Evolutionary conservation across 2,329 filamentous ascomycete species (phyloP).

Genomic region (Phoma sp.): DNA sequence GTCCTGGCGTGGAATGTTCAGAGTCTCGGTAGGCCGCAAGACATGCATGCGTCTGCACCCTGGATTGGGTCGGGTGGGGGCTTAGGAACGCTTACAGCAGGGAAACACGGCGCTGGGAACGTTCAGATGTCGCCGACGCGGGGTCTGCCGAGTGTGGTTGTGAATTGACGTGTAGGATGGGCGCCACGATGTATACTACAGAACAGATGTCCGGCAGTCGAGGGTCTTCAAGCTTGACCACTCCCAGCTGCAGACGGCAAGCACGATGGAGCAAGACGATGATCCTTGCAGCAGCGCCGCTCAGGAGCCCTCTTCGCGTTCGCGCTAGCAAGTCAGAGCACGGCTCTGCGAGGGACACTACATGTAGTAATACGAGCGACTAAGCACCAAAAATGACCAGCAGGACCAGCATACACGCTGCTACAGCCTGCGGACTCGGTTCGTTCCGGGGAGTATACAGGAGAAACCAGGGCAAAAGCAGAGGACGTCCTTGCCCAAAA

Average conservation of each 20-base stretch:
- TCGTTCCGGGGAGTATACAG: slow-evolving; percentile 16
- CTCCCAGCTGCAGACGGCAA: slow-evolving; percentile 10
- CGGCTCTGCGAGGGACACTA: slow-evolving; percentile 8
- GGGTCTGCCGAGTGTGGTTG: neutral
- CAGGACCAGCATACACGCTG: slow-evolving; percentile 20
- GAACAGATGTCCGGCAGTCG: slow-evolving; percentile 9
- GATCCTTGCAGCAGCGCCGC: slow-evolving; percentile 22
- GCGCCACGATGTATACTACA: neutral
- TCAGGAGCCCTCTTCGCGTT: slow-evolving; percentile 19
- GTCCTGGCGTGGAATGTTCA: slow-evolving; percentile 21
- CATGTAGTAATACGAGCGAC: slow-evolving; percentile 15
- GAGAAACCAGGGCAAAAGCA: neutral
- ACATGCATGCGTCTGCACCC: slow-evolving; percentile 26
- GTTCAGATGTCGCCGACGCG: slow-evolving; percentile 5
- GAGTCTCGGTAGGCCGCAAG: slow-evolving; percentile 17
- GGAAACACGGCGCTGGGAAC: slow-evolving; percentile 12
- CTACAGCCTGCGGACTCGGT: slow-evolving; percentile 22
- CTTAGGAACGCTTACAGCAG: slow-evolving; percentile 29
- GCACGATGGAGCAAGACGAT: slow-evolving; percentile 22
- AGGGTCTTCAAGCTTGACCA: slow-evolving; percentile 14
- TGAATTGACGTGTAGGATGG: neutral
- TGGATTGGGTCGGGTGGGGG: slow-evolving; percentile 23
- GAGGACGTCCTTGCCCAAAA: neutral
- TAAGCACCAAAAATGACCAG: slow-evolving; percentile 4
- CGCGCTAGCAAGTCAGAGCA: slow-evolving; percentile 26